phyloP scores from a whole-genome alignment of 2,329 filamentous ascomycete genomes.

The Xylaria sp. region DNA sequence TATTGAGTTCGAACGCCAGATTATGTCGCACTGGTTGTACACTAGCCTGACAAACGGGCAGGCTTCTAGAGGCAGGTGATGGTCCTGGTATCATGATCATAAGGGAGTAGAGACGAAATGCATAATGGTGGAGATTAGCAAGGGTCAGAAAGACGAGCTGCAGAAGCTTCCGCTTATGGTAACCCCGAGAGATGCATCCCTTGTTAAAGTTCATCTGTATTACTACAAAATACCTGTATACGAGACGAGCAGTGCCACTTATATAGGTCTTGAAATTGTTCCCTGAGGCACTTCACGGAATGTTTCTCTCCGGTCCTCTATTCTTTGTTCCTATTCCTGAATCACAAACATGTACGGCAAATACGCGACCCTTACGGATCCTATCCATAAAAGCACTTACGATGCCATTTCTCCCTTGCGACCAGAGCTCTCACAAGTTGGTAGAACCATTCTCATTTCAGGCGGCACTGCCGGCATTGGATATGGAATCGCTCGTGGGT shows the following conservation, averaged over 20 bases:
- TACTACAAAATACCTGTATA: neutral
- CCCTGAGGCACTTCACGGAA: too few relatives aligned
- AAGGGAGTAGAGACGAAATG: neutral
- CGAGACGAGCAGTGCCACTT: neutral
- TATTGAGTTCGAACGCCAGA: too few relatives aligned
- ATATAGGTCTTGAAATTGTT: neutral
- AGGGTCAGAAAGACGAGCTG: neutral
- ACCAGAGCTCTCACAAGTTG: constrained; percentile 54
- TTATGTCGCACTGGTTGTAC: too few relatives aligned
- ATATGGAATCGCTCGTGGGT: constrained; percentile 70
- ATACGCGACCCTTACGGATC: constrained; percentile 16
- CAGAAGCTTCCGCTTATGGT: neutral
- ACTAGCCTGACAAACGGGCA: too few relatives aligned
- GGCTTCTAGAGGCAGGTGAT: too few relatives aligned
- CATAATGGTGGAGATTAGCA: too few relatives aligned
- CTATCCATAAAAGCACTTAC: constrained; percentile 46
- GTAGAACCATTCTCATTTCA: constrained; percentile 70
- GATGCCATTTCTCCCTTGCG: constrained; percentile 52
- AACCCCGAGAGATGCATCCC: constrained; percentile 1
- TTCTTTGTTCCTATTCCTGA: neutral
- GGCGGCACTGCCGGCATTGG: constrained; percentile 74
- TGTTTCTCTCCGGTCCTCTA: neutral
- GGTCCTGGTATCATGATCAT: neutral
- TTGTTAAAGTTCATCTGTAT: neutral
- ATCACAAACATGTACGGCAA: constrained; percentile 2